A percentile compares a stretch with the other conserved stretches of the same genome.
These are phyloP conservation scores for Yamadazyma paraphyllophila DNA, from an alignment of 805 yeast species.

Conservation along the genomic window DNA sequence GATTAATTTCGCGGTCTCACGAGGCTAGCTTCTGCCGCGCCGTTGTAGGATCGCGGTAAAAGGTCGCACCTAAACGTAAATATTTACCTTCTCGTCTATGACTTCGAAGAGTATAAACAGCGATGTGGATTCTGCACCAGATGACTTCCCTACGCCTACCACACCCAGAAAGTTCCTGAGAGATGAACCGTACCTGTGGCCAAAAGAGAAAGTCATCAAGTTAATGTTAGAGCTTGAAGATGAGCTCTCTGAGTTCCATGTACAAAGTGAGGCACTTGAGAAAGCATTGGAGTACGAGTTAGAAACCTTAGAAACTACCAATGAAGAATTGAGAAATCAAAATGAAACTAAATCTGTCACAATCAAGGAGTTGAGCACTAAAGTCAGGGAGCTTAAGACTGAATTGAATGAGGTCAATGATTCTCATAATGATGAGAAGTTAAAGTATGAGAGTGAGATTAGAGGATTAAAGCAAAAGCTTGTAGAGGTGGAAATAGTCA, in stretches of 20 bases:
- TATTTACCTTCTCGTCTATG: not conserved
- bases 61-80: too few species aligned
- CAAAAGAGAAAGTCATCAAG: constrained; percentile 14
- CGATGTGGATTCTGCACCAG: not conserved
- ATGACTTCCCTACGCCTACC: not conserved
- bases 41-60: too few species aligned
- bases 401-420: constrained; percentile 20
- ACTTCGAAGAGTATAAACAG: not conserved
- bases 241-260: constrained; percentile 42
- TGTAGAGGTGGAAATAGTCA: constrained; percentile 41
- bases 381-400: constrained; percentile 12
- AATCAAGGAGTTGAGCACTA: constrained; percentile 5
- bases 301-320: constrained; percentile 28
- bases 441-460: constrained; percentile 19
- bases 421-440: constrained; percentile 21
- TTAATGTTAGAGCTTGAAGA: constrained; percentile 35
- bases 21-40: too few species aligned
- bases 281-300: constrained; percentile 45
- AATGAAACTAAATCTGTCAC: constrained; percentile 9
- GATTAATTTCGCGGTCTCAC: constrained; percentile 1
- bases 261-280: constrained; percentile 43
- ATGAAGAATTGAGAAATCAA: constrained; percentile 16
- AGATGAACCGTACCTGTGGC: constrained; percentile 3
- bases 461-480: constrained; percentile 26
- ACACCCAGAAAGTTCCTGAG: not conserved